Conservation (phyloP, 2,329 filamentous ascomycete species). For the Cercospora sp. region DNA sequence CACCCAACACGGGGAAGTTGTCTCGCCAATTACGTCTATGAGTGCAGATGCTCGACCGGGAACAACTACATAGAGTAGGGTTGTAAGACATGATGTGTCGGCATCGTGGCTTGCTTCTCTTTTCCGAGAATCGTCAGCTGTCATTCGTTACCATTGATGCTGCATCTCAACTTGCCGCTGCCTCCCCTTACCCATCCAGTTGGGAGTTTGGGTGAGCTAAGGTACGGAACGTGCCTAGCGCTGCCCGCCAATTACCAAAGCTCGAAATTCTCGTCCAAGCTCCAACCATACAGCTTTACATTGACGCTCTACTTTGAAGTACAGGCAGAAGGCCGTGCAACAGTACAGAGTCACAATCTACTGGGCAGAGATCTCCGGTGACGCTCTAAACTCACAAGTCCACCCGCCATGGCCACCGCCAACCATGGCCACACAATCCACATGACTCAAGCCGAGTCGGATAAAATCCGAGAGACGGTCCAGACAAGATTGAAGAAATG, state of each 20-base stretch:
- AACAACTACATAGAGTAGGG: no score
- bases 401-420: background rate
- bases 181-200: background rate
- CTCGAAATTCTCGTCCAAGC: background rate
- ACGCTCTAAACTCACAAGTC: no score
- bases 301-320: no score
- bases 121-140: background rate
- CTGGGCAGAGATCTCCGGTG: no score
- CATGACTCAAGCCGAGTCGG: conserved; percentile 14
- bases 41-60: background rate
- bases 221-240: background rate
- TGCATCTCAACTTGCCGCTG: background rate
- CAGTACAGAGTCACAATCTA: no score
- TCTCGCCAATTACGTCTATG: background rate
- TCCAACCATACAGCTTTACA: background rate
- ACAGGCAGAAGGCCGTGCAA: no score
- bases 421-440: conserved; percentile 14
- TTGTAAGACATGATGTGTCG: no score
- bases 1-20: no score
- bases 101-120: no score
- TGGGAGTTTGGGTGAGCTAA: background rate
- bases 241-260: background rate
- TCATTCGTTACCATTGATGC: background rate
- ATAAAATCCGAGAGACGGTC: conserved; percentile 14
- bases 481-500: conserved; percentile 18